Evolutionary conservation across 2,329 filamentous ascomycete species (phyloP), one percentile per base, ranked within the genome.

Genomic region (Fusarium sp.): DNA sequence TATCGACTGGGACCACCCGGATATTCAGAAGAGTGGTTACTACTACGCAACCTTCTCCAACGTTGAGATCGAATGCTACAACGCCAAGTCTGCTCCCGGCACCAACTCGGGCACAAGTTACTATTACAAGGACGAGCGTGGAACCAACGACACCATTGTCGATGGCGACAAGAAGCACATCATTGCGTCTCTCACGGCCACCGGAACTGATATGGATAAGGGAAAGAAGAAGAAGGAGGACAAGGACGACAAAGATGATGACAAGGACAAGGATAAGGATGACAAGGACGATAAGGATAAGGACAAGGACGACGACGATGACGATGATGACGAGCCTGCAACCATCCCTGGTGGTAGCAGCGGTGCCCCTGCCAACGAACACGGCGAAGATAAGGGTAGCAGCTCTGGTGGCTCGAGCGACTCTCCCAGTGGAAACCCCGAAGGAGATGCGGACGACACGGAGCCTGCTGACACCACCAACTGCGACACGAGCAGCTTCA

Each of bases 41-140:
- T 97, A 96, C 85, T 98, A 92, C 78, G 92, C 94, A 55, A 88
- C 88, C 43, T 88, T 98, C 74, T 85, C 89, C 56, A 89, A 94
- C 56, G 88, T 99, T 62, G 86, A 84, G n/a, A 89, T 98, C 36
- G 83, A 94, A 71, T 99, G 96, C 89, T 98, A 92, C 84, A 87
- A 94, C 72, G 84, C 87, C 34, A 78, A 81, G 56, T 80, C 71
- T 19, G 75, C 77, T 0, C 89, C 93, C 5, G 96, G 95, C 31
- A 85, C 87, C 22, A 92, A 89, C 80, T 88, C 85, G 56, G 88
- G 88, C 69, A 87, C 84, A 71, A 90, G 91, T 24, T 99, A 98
- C 85, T 87, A 89, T 70, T 97, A 92, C 84, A 91, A 87, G 65
- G 83, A 88, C 75, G 74, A 78, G 22, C 79, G 80, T 1, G 92